Evolutionary conservation across 2,329 filamentous ascomycete species (phyloP).

Genomic region (Ophiostoma tasmaniense): DNA sequence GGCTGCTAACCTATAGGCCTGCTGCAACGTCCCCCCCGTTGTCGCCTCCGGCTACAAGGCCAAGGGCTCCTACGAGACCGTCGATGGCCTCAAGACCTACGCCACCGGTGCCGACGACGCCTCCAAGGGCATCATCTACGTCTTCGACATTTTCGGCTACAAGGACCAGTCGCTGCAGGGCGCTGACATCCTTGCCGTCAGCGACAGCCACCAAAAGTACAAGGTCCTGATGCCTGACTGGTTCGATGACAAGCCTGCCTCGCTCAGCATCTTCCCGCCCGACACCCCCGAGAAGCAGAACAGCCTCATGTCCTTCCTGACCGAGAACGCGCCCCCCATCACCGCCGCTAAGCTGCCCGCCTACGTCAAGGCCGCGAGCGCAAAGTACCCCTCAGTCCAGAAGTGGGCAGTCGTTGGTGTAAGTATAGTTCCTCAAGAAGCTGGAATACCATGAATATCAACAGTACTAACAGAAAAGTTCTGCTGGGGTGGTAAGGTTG

Average conservation of each 20-base stretch:
- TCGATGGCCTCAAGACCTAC: constrained; percentile 41
- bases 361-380: constrained; percentile 46
- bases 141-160: constrained; percentile 64
- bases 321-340: constrained; percentile 39
- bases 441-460: too few relatives aligned
- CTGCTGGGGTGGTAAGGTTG: constrained; percentile 67
- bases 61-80: constrained; percentile 38
- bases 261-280: constrained; percentile 51
- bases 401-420: constrained; percentile 55
- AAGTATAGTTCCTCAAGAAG: constrained; percentile 21
- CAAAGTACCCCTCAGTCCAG: constrained; percentile 45
- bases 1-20: constrained; percentile 22
- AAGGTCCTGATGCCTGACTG: constrained; percentile 87
- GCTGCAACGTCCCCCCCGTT: constrained; percentile 40
- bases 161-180: constrained; percentile 63
- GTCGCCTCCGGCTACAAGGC: constrained; percentile 35
- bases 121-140: constrained; percentile 50
- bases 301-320: constrained; percentile 50
- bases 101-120: constrained; percentile 39
- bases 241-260: constrained; percentile 65
- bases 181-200: constrained; percentile 54
- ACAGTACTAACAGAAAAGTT: constrained; percentile 27
- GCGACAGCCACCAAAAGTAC: constrained; percentile 56
- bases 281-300: constrained; percentile 56
- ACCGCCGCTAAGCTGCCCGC: constrained; percentile 43